Conservation (phyloP, 768 basidiomycete species). For the Rhodotorula babjevae region DNA sequence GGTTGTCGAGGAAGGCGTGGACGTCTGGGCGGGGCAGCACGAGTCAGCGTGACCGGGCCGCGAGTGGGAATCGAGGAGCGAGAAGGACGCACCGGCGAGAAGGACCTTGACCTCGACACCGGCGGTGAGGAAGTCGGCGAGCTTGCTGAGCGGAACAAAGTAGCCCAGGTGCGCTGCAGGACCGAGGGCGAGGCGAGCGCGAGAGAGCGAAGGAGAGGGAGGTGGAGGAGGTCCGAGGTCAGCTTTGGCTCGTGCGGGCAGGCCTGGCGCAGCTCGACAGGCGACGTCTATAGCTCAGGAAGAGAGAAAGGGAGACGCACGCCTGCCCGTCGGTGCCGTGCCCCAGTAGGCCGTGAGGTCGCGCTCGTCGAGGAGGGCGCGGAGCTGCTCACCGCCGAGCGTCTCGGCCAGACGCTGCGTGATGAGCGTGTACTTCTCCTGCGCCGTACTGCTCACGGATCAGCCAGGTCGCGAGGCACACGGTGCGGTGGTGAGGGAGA, state of each 20-base stretch:
- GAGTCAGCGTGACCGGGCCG: rapidly evolving
- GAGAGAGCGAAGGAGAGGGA: not conserved
- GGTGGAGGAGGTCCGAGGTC: no score
- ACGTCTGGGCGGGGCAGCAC: slow-evolving; percentile 57
- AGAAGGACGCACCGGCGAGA: slow-evolving; percentile 60
- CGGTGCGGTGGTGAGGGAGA: not conserved
- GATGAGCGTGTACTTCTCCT: slow-evolving; percentile 65
- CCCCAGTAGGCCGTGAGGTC: slow-evolving; percentile 54
- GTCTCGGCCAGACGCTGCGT: slow-evolving; percentile 81
- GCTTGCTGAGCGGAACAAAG: slow-evolving; percentile 89
- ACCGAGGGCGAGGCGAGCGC: rapidly evolving
- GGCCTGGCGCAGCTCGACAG: no score
- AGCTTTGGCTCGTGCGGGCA: no score
- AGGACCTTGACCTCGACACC: slow-evolving; percentile 83
- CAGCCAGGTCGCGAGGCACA: not conserved
- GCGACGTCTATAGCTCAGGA: no score
- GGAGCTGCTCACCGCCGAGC: slow-evolving; percentile 77
- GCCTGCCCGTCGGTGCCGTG: slow-evolving; percentile 86
- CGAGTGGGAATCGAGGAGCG: no score
- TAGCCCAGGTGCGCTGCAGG: slow-evolving; percentile 87
- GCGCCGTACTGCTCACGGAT: slow-evolving; percentile 7
- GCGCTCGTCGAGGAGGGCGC: slow-evolving; percentile 53
- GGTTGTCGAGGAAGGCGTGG: slow-evolving; percentile 94
- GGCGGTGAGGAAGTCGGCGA: slow-evolving; percentile 89
- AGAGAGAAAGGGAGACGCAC: slow-evolving; percentile 53